Conservation (phyloP, 1,139 yeast genomes). For the Candida sp. region DNA sequence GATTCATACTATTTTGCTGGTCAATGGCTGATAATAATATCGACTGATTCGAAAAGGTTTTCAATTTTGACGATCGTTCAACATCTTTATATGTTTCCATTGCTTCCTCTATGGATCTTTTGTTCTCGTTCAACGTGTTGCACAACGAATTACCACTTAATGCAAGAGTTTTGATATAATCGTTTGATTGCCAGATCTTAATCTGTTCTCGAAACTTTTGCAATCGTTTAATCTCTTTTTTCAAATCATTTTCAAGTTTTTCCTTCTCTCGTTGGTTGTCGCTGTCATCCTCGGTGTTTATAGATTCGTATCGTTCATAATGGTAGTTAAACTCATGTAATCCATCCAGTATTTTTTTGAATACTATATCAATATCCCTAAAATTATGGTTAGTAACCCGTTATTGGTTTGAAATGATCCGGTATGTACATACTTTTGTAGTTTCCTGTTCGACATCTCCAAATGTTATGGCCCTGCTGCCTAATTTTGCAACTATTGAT, state of each 20-base stretch:
- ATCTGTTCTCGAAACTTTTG: slow-evolving; percentile 96
- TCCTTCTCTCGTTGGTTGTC: slow-evolving; percentile 93
- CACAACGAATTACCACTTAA: slow-evolving; percentile 20
- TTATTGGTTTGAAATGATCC: not conserved
- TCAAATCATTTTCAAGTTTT: slow-evolving; percentile 87
- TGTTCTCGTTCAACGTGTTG: slow-evolving; percentile 37
- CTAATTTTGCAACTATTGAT: not conserved
- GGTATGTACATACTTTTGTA: slow-evolving; percentile 38
- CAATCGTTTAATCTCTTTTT: slow-evolving; percentile 92
- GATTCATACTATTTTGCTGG: slow-evolving; percentile 15
- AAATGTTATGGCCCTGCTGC: not conserved
- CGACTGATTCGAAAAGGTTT: slow-evolving; percentile 45
- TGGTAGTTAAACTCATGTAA: slow-evolving; percentile 66
- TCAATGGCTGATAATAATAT: slow-evolving; percentile 45
- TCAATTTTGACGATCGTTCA: slow-evolving; percentile 43
- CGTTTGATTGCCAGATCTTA: slow-evolving; percentile 75
- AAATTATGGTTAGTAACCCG: slow-evolving; percentile 14
- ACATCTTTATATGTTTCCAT: slow-evolving; percentile 50
- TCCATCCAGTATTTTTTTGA: slow-evolving; percentile 95
- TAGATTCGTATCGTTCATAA: slow-evolving; percentile 42
- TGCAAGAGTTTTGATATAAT: slow-evolving; percentile 41
- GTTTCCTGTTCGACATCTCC: slow-evolving; percentile 40
- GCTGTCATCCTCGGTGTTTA: slow-evolving; percentile 47
- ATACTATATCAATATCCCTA: slow-evolving; percentile 88
- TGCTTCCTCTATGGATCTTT: slow-evolving; percentile 44